A percentile compares a stretch with the other conserved stretches of the same genome.
These are phyloP conservation scores for Boletus mariae DNA, from an alignment of 1,284 basidiomycete species.

Conservation along the genomic window DNA sequence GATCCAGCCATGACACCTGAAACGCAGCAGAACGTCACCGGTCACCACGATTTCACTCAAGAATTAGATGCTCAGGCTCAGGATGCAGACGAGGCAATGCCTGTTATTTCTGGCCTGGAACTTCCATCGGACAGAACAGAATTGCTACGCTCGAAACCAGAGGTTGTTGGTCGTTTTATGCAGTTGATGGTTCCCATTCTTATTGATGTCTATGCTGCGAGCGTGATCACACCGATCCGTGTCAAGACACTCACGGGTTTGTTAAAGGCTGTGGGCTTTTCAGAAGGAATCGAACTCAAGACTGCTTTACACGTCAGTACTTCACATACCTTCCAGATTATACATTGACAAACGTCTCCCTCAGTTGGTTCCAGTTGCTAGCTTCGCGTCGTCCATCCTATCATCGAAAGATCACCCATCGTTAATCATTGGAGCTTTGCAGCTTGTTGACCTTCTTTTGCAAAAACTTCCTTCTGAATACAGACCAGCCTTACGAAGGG, in stretches of 20 bases:
- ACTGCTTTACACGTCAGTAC: conserved; percentile 64
- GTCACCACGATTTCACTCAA: conserved; percentile 26
- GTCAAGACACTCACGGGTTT: conserved; percentile 84
- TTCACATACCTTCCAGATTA: conserved; percentile 1
- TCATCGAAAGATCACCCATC: conserved; percentile 87
- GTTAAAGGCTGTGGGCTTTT: conserved; percentile 85
- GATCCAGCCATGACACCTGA: conserved; percentile 27
- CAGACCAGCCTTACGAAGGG: conserved; percentile 82
- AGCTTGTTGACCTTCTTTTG: conserved; percentile 86
- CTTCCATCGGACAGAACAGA: conserved; percentile 59
- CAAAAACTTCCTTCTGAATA: conserved; percentile 81
- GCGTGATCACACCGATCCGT: conserved; percentile 80
- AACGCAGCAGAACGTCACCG: conserved; percentile 11
- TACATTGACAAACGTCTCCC: conserved; percentile 9
- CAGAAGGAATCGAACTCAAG: conserved; percentile 74
- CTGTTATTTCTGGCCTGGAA: conserved; percentile 24
- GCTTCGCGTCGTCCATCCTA: conserved; percentile 88
- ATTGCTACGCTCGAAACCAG: conserved; percentile 69
- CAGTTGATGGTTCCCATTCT: conserved; percentile 85
- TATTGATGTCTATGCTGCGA: conserved; percentile 93
- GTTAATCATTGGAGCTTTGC: conserved; percentile 82
- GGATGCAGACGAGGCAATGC: conserved; percentile 36
- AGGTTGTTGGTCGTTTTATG: conserved; percentile 81
- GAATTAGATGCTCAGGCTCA: conserved; percentile 33
- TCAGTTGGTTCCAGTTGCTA: conserved; percentile 85